These are phyloP conservation scores for Cryptococcus depauperatus DNA, from an alignment of 1,284 basidiomycete genomes.

Conservation along the genomic window DNA sequence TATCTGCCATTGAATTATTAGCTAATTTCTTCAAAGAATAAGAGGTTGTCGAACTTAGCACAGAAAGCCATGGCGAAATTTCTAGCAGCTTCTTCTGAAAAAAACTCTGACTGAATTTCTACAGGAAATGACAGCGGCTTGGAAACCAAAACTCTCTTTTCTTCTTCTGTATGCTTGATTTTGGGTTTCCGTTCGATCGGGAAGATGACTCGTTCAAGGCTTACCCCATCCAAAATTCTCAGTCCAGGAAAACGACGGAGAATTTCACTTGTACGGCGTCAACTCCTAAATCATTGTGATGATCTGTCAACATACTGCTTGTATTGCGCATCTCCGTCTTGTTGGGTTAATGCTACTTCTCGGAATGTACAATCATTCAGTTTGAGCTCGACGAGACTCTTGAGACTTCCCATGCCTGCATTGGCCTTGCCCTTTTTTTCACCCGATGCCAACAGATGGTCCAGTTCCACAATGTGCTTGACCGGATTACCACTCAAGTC, in stretches of 20 bases:
- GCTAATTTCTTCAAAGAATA: background rate
- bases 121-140: constrained; percentile 37
- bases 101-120: constrained; percentile 29
- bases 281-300: too few species aligned
- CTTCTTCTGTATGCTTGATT: constrained; percentile 23
- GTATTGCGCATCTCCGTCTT: constrained; percentile 30
- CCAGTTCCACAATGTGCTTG: constrained; percentile 22
- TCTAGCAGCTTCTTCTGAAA: constrained; percentile 32
- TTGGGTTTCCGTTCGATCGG: constrained; percentile 37
- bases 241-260: constrained; percentile 42
- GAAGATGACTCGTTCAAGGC: constrained; percentile 49
- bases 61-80: constrained; percentile 45
- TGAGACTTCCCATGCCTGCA: constrained; percentile 29
- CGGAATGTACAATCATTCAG: constrained; percentile 33
- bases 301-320: constrained; percentile 27
- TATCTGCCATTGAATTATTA: constrained; percentile 51
- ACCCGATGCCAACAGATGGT: constrained; percentile 25
- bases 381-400: constrained; percentile 39
- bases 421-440: constrained; percentile 39
- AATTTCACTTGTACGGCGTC: too few species aligned
- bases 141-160: constrained; percentile 22
- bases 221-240: constrained; percentile 39
- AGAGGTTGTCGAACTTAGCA: constrained; percentile 28
- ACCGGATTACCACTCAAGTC: constrained; percentile 42
- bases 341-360: constrained; percentile 23